Conservation (phyloP, 768 basidiomycete species). For the Podaxis pistillaris region DNA sequence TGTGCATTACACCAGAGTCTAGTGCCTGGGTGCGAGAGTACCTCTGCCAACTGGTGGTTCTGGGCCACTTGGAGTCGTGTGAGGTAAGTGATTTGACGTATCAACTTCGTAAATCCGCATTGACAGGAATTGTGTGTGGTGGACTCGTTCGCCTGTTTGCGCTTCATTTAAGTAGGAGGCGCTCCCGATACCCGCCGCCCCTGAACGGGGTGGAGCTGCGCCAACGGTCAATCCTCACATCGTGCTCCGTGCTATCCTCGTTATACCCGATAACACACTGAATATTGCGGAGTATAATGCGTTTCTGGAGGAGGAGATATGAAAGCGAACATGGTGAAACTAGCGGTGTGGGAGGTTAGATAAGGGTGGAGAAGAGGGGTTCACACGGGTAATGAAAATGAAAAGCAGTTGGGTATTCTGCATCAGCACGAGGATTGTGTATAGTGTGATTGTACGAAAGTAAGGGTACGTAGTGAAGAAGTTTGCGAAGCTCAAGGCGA, state of each 20-base stretch:
- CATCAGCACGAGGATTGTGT: conserved; percentile 10
- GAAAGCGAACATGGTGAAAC: not conserved
- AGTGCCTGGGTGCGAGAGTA: conserved; percentile 52
- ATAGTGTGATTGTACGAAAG: not conserved
- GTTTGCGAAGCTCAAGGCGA: not conserved
- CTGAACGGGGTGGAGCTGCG: conserved; percentile 33
- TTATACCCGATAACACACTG: conserved; percentile 46
- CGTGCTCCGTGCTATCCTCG: conserved; percentile 53
- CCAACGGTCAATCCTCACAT: conserved; percentile 42
- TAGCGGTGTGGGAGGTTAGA: not conserved
- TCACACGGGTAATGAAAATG: conserved; percentile 1
- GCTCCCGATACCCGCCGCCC: conserved; percentile 41
- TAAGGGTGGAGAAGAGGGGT: conserved; percentile 2
- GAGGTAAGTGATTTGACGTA: conserved; percentile 33
- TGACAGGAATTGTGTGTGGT: not conserved
- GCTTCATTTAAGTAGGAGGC: conserved; percentile 27
- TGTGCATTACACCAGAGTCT: conserved; percentile 43
- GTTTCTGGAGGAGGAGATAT: conserved; percentile 24
- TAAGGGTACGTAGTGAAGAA: not conserved
- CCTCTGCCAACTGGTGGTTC: conserved; percentile 47
- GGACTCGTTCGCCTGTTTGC: conserved; percentile 10
- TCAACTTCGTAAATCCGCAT: conserved; percentile 2
- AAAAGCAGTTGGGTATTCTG: no score
- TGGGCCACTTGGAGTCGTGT: conserved; percentile 57
- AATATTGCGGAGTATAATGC: conserved; percentile 44